Evolutionary conservation across 164 flowering plant genomes (phyloP).

Genomic region (Aristolochia fimbriata): DNA sequence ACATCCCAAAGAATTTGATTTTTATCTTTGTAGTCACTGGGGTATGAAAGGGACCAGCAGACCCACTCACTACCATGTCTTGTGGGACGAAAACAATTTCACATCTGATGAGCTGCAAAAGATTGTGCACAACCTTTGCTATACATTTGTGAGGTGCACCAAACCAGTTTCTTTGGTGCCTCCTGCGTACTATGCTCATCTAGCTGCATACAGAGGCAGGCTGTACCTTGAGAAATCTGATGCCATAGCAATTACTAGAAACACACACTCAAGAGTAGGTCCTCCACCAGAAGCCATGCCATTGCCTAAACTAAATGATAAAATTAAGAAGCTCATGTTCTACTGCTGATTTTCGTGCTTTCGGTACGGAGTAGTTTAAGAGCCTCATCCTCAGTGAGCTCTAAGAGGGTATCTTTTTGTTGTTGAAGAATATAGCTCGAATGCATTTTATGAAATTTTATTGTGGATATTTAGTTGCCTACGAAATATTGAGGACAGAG

Average conservation of each 20-base stretch:
- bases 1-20: constrained; percentile 84
- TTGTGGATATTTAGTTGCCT: too few species aligned
- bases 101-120: constrained; percentile 83
- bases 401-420: too few species aligned
- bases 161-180: constrained; percentile 94
- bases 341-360: constrained; percentile 41
- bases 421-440: too few species aligned
- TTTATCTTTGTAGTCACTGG: constrained; percentile 92
- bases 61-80: constrained; percentile 77
- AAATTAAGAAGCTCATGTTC: constrained; percentile 77
- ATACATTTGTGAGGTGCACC: constrained; percentile 81
- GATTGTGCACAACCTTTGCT: constrained; percentile 72
- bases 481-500: too few species aligned
- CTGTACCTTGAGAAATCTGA: constrained; percentile 74
- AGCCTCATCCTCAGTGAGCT: too few species aligned
- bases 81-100: constrained; percentile 83
- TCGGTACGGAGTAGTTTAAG: too few species aligned
- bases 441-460: too few species aligned
- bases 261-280: constrained; percentile 41
- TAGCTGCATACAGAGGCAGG: constrained; percentile 91
- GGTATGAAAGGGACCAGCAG: constrained; percentile 92
- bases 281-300: constrained; percentile 56
- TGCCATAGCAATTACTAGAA: constrained; percentile 8
- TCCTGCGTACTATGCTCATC: constrained; percentile 89
- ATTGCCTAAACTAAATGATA: constrained; percentile 63